Base-by-base conservation (phyloP, 2,329 filamentous ascomycete genomes). In the Penicillium sp. region DNA sequence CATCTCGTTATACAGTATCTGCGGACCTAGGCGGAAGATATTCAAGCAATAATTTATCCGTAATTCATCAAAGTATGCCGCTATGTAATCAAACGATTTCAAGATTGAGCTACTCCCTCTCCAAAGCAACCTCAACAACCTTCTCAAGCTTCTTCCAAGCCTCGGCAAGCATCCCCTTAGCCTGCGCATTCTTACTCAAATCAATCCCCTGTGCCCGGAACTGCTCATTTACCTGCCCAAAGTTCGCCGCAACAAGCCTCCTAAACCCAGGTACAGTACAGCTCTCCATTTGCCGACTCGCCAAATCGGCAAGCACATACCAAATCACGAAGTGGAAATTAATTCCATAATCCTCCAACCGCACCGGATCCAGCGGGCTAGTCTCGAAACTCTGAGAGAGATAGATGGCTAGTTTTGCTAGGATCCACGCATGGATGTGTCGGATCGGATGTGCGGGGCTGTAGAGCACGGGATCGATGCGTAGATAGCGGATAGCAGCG, bases 401-500 rank as follows among this genome's bases (percentile, higher is more conserved):
- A 37, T 62, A 63, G 12, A 69, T 69, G 3, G 62, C 69, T 26
- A 70, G 49, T 43, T 67, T 71, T 1, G 67, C 70, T 11, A 77
- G 55, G 12, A 67, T 59, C 67, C 69, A 75, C 7, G 65, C 67
- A 61, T 76, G 82, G 4, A 84, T 71, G 2, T 84, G 77, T 0
- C 83, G 77, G 7, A 85, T 73, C 0, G 84, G 83, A 64, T 87
- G 82, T 50, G 72, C 61, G 35, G 77, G 68, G 7, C 77, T 74
- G 55, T 81, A 83, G 2, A 85, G 68, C 2, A 76, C 63, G 0
- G 82, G 82, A 43, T 85, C 77, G 54, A 84, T 73, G 27, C 75
- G 67, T 48, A 79, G 73, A 60, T 83, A 81, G 2, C 79, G 75
- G 53, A 82, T 79, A 2, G 81, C 72, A 5, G 77, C 77, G 5